Base-by-base conservation (phyloP, 352 stramenopile genomes). In the Globisporangium lucens region DNA sequence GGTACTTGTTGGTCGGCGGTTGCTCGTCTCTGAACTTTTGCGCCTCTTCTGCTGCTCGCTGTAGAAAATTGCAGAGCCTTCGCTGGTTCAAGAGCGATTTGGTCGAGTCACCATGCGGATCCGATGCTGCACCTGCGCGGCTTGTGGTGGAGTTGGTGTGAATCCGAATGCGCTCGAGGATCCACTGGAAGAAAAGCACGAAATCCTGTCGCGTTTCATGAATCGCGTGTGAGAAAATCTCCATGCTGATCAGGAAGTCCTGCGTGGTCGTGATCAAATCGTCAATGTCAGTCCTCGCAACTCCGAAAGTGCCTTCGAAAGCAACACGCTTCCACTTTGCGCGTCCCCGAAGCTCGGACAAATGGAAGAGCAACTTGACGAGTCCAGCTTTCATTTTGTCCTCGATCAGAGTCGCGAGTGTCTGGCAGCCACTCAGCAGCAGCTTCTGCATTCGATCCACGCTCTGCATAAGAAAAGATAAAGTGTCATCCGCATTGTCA, bases 171-270 rank as follows among this genome's bases (percentile, higher is more conserved):
- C 80, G 73, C 52, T 89, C 75, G 2, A 85, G 57, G 4, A 93
- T 60, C 85, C 85, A 93, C 35, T 81, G 59, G 27, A 93, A 87
- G 22, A 93, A 70, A 15, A 90, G 53, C 12, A 68, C 62, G 63
- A 91, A 90, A 65, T 93, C 82, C 61, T 87, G 75, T 3, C 68
- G 68, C 55, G 82, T 89, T 63, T 90, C 80, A 17, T 90, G 65
- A 10, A 91, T 33, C 3, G 71, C 64, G 24, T 81, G 68, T 1
- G 69, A 70, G 12, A 91, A 73, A 10, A 58, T 35, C 46, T 93
- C 83, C 66, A 83, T 66, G 43, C 73, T 74, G 17, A 85, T 56
- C 10, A 91, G 53, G 33, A 80, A n/a, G 36, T 80, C 66, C 47
- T 85, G 70, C 1, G 66, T 65, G 24, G 62, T 62, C 5, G 69